Conservation (phyloP, 352 stramenopile genomes). For the Thraustochytrium sp. region DNA sequence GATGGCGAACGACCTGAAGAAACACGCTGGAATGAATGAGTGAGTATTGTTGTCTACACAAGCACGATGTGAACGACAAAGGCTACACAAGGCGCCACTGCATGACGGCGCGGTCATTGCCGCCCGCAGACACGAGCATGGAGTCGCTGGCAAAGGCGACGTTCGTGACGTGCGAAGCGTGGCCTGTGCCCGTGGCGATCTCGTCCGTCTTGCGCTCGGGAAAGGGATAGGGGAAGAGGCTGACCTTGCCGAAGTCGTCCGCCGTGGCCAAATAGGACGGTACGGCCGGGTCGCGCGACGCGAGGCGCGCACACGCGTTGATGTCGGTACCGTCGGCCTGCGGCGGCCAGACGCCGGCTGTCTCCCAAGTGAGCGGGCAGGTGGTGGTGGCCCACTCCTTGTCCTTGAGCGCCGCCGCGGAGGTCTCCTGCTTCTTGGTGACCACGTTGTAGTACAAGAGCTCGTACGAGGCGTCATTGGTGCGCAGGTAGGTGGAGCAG, state of each 20-base stretch:
- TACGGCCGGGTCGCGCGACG: constrained; percentile 41
- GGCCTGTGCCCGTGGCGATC: constrained; percentile 60
- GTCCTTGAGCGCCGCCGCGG: constrained; percentile 64
- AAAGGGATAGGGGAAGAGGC: constrained; percentile 66
- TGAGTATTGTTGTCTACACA: too few species aligned
- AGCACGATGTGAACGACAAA: too few species aligned
- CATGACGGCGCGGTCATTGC: constrained; percentile 54
- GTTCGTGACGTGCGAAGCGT: constrained; percentile 53
- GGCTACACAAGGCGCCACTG: constrained; percentile 54
- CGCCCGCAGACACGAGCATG: constrained; percentile 59
- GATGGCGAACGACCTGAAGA: too few species aligned
- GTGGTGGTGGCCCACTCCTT: constrained; percentile 73
- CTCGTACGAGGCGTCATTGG: constrained; percentile 57
- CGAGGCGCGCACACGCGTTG: constrained; percentile 55
- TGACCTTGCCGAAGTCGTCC: constrained; percentile 71
- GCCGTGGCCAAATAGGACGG: constrained; percentile 62
- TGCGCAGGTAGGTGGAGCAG: constrained; percentile 62
- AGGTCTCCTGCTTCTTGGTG: constrained; percentile 62
- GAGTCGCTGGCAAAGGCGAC: constrained; percentile 59
- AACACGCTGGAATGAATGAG: too few species aligned
- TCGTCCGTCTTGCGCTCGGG: constrained; percentile 52
- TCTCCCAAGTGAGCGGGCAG: constrained; percentile 68
- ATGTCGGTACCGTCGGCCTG: constrained; percentile 58
- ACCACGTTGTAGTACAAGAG: constrained; percentile 63
- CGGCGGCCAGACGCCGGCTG: constrained; percentile 67